Percentiles rank a stretch among this genome's conserved stretches.
Conservation (phyloP, 768 basidiomycete species). For the Tulasnella sp. region DNA sequence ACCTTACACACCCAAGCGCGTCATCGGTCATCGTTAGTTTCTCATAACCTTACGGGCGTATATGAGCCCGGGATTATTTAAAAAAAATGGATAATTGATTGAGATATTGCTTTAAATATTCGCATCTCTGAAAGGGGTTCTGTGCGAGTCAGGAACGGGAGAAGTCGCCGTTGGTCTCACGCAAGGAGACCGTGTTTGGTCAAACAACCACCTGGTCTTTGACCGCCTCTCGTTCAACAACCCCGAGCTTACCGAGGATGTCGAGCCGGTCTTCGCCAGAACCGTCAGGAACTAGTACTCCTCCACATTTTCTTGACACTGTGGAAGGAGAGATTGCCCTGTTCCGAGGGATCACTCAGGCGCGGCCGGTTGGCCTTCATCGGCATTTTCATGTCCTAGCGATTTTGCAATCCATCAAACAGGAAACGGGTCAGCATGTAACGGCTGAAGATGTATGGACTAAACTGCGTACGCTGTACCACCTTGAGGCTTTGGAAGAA, state of each 20-base stretch:
- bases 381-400: slow-evolving; percentile 79
- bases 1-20: slow-evolving; percentile 42
- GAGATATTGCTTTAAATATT: too few relatives aligned
- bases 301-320: slow-evolving; percentile 58
- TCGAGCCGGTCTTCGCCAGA: background rate
- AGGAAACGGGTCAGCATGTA: slow-evolving; percentile 67
- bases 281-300: background rate
- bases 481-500: slow-evolving; percentile 73
- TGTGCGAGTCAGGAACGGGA: background rate
- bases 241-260: background rate
- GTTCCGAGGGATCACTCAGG: slow-evolving; percentile 78
- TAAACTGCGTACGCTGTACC: slow-evolving; percentile 71
- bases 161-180: slow-evolving; percentile 5
- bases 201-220: slow-evolving; percentile 4
- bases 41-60: background rate
- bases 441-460: slow-evolving; percentile 70
- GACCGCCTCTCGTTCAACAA: background rate
- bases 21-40: slow-evolving; percentile 40
- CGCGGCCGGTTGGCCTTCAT: slow-evolving; percentile 81
- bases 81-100: background rate
- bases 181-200: background rate
- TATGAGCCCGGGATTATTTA: background rate
- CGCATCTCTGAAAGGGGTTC: background rate
- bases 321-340: slow-evolving; percentile 84
- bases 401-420: slow-evolving; percentile 70